Percentiles rank a stretch among this genome's conserved stretches.
phyloP scores from a whole-genome alignment of 768 basidiomycete genomes.

The Tricholoma hemisulphureum region DNA sequence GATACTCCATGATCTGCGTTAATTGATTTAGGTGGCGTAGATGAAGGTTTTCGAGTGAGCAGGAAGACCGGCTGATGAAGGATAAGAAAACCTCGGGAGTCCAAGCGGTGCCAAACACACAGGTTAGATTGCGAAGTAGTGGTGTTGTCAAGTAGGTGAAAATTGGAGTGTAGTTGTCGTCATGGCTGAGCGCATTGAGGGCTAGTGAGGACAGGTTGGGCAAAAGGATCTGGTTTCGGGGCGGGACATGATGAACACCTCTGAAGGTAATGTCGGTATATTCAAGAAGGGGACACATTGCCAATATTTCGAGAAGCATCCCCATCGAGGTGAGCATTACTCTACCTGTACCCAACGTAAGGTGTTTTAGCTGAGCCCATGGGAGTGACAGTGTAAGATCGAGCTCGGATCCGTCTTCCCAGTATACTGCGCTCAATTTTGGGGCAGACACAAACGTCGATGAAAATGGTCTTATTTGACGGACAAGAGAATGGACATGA shows the following conservation, averaged over 20 bases:
- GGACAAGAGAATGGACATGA: background rate
- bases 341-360: slow-evolving; percentile 5
- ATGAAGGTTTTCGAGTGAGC: background rate
- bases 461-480: background rate
- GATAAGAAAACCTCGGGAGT: background rate
- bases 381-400: background rate
- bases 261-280: slow-evolving; percentile 1
- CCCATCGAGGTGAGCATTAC: background rate
- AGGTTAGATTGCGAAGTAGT: slow-evolving; percentile 5
- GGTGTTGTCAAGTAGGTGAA: slow-evolving; percentile 4
- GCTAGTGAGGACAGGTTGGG: slow-evolving; percentile 6
- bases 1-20: background rate
- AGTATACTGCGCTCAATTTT: background rate
- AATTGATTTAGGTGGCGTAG: background rate
- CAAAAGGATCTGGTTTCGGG: slow-evolving; percentile 6
- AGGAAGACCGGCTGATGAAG: slow-evolving; percentile 4
- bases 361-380: slow-evolving; percentile 3
- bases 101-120: background rate
- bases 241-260: background rate
- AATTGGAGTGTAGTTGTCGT: background rate
- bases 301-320: slow-evolving; percentile 5
- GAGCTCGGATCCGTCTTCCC: slow-evolving; percentile 5
- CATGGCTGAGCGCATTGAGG: background rate
- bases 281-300: slow-evolving; percentile 5
- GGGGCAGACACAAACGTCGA: background rate